phyloP scores from a whole-genome alignment of 2,329 filamentous ascomycete genomes.

The Grosmannia penicillata region DNA sequence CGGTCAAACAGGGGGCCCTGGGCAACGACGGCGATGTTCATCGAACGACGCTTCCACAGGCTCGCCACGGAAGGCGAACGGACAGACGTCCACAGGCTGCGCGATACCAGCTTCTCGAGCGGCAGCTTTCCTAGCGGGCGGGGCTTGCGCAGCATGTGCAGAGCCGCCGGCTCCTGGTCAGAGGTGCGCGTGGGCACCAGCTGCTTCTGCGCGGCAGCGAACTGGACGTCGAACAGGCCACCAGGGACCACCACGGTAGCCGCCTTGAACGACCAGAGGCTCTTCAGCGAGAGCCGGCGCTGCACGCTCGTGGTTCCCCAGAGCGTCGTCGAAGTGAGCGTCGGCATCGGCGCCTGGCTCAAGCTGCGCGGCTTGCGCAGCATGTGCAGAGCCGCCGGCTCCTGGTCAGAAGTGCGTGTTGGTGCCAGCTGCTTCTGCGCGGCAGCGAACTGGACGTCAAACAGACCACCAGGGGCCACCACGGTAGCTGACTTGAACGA shows the following conservation, averaged over 20 bases:
- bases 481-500: neutral
- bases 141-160: conserved; percentile 15
- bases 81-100: conserved; percentile 14
- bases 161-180: conserved; percentile 12
- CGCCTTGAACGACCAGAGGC: neutral
- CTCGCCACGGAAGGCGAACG: no score
- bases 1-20: neutral
- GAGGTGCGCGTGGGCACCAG: conserved; percentile 8
- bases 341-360: neutral
- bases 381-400: conserved; percentile 15
- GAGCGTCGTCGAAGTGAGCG: conserved; percentile 11
- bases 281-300: neutral
- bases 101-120: conserved; percentile 14
- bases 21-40: no score
- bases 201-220: conserved; percentile 4
- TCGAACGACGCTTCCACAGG: no score
- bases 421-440: neutral
- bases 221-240: conserved; percentile 5
- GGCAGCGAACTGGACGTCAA: neutral
- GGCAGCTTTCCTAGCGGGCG: conserved; percentile 14
- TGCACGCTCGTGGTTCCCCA: conserved; percentile 10
- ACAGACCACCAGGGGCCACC: neutral
- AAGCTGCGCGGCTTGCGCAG: conserved; percentile 9
- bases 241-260: no score
- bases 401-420: conserved; percentile 1